phyloP scores from a whole-genome alignment of 2,329 filamentous ascomycete species.

The Hymenoscyphus occultus region DNA sequence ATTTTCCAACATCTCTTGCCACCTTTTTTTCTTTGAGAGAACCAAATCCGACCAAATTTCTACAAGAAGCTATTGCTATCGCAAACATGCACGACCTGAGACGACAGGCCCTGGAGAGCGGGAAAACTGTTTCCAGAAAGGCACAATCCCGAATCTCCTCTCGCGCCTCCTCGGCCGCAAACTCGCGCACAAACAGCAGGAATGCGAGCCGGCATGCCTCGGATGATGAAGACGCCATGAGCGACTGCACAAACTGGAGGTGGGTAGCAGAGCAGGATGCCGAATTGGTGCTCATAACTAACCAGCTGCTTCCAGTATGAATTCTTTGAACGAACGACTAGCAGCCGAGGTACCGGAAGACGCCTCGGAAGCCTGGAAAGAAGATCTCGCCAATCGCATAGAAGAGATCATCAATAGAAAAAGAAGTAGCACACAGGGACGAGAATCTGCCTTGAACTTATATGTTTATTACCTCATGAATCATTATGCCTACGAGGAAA shows the following conservation, averaged over 20 bases:
- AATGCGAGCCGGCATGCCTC: conserved; percentile 48
- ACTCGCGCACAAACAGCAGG: conserved; percentile 47
- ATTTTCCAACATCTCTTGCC: not conserved
- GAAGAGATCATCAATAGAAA: conserved; percentile 67
- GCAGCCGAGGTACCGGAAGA: conserved; percentile 45
- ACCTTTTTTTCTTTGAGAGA: not conserved
- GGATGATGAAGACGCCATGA: conserved; percentile 52
- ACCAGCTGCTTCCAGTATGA: conserved; percentile 28
- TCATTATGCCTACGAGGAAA: conserved; percentile 59
- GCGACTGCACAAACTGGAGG: conserved; percentile 55
- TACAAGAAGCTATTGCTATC: not conserved
- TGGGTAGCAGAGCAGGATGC: conserved; percentile 24
- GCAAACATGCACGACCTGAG: conserved; percentile 46
- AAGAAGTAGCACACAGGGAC: conserved; percentile 60
- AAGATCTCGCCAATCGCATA: conserved; percentile 56
- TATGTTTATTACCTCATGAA: conserved; percentile 60
- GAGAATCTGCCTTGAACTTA: conserved; percentile 55
- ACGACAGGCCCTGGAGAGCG: conserved; percentile 54
- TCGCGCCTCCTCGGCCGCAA: conserved; percentile 46
- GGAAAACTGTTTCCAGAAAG: conserved; percentile 58
- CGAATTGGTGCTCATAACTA: conserved; percentile 1
- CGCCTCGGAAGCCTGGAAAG: conserved; percentile 53
- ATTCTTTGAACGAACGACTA: conserved; percentile 52
- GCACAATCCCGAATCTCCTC: conserved; percentile 49
- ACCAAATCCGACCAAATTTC: not conserved